phyloP scores from a whole-genome alignment of 2,329 filamentous ascomycete genomes.

The Stagonosporopsis vannaccii region DNA sequence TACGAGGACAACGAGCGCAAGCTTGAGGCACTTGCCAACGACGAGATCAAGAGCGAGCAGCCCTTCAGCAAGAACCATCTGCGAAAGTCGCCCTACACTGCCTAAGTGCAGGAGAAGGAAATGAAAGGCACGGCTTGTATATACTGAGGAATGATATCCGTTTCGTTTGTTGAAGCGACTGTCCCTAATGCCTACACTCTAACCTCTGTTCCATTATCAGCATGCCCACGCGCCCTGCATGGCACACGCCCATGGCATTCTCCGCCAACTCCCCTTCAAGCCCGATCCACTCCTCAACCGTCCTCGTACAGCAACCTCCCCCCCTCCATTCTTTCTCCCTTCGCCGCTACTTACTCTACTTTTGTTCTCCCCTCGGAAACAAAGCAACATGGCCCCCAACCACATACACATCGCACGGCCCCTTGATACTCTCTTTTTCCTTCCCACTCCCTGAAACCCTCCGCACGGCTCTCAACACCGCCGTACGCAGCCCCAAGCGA shows the following conservation, averaged over 20 bases:
- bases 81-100: constrained; percentile 30
- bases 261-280: too few species aligned
- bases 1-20: constrained; percentile 65
- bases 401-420: background rate
- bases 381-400: background rate
- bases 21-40: constrained; percentile 50
- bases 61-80: constrained; percentile 35
- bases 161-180: constrained; percentile 20
- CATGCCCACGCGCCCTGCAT: too few species aligned
- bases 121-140: constrained; percentile 22
- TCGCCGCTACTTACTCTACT: background rate
- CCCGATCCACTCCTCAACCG: too few species aligned
- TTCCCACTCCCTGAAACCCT: background rate
- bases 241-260: too few species aligned
- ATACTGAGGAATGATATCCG: constrained; percentile 35
- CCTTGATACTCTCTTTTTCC: background rate
- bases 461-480: background rate
- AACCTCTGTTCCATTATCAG: background rate
- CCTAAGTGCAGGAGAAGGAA: constrained; percentile 4
- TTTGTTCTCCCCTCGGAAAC: background rate
- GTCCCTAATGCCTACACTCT: background rate
- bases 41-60: constrained; percentile 45
- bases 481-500: background rate
- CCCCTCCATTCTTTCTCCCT: background rate
- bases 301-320: background rate